These are phyloP conservation scores for Umbilicus rupestris DNA, from an alignment of 164 flowering plant species.

Conservation along the genomic window DNA sequence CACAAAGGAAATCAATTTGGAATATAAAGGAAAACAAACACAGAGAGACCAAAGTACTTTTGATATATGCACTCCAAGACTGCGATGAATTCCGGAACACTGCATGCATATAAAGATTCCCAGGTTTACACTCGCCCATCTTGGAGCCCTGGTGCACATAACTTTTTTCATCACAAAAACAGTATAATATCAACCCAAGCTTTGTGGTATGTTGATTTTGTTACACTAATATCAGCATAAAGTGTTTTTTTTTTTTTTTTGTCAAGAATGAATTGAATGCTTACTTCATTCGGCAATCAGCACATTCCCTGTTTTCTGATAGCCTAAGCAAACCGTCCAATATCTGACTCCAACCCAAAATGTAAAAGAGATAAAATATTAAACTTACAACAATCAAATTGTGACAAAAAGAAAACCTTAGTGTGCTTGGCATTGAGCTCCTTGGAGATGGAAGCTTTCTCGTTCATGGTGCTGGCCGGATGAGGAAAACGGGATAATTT, in stretches of 20 bases:
- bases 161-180: no score
- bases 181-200: no score
- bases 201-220: not conserved
- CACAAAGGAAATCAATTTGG: no score
- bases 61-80: conserved; percentile 60
- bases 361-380: not conserved
- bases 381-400: not conserved
- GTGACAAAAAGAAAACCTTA: conserved; percentile 26
- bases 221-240: not conserved
- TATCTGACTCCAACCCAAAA: conserved; percentile 29
- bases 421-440: conserved; percentile 58
- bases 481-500: not conserved
- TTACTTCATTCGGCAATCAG: conserved; percentile 66
- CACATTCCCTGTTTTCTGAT: conserved; percentile 67
- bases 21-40: not conserved
- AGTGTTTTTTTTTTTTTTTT: not conserved
- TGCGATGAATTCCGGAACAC: conserved; percentile 57
- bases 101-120: conserved; percentile 62
- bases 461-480: conserved; percentile 31
- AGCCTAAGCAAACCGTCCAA: conserved; percentile 62
- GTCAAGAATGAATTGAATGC: conserved; percentile 3
- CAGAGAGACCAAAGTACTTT: conserved; percentile 18
- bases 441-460: conserved; percentile 55
- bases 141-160: conserved; percentile 31
- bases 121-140: conserved; percentile 67